Base-by-base conservation (phyloP, 2,329 filamentous ascomycete genomes). In the Stemphylium vesicarium region DNA sequence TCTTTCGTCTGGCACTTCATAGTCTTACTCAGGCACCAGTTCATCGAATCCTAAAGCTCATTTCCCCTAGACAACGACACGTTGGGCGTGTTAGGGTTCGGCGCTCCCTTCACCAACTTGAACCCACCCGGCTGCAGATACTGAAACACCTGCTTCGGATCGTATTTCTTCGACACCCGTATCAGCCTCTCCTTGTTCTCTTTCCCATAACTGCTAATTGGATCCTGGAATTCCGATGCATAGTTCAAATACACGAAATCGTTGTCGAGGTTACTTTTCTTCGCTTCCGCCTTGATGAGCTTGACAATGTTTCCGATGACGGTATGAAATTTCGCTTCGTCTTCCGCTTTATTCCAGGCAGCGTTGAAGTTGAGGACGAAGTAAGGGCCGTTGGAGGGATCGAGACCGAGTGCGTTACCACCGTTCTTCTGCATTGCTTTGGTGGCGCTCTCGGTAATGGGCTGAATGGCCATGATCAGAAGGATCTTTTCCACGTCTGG, bases 91-190 rank as follows among this genome's bases (percentile, higher is more conserved):
- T 47, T 35, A 15, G 15, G 3, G 4, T 60, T 40, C 2, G 51
- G 54, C 13, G 49, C 53, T 15, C 50, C 54, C 16, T 42, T 42
- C 0, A 47, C 45, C 20, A 64, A 29, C 47, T 80, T 80, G 51
- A 79, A 80, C 26, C 74, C 71, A 7, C 78, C 77, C 2, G 76
- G 75, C 46, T 75, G 66, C 20, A 77, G 59, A 31, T 48, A 71
- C 62, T 79, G 75, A 52, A 76, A 80, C 2, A 80, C 67, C 1
- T 65, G 62, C 3, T 54, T 57, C 0, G 78, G 76, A 55, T 80
- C 78, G 50, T 78, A 79, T 53, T 68, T 72, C 15, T 53, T 59
- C 7, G 70, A 69, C 12, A 79, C 61, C 2, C 55, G 48, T 35
- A 63, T 59, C 54, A 80, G 47, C 8, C 62, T 63, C 10, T 52